phyloP scores from a whole-genome alignment of 1,284 basidiomycete genomes.

The Cutaneotrichosporon cavernicola region DNA sequence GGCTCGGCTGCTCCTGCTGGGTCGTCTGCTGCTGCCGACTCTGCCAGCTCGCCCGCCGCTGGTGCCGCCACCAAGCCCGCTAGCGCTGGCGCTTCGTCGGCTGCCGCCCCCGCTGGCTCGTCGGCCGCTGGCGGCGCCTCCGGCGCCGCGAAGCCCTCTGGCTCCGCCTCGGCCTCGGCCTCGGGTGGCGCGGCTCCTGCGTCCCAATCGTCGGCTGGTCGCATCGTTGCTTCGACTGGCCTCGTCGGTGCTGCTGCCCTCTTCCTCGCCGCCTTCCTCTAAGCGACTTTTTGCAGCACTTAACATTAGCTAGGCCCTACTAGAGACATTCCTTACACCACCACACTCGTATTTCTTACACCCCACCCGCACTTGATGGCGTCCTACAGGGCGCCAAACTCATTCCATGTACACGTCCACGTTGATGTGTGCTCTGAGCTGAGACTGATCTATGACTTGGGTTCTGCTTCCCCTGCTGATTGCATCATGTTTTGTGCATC shows the following conservation, averaged over 20 bases:
- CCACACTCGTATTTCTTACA: constrained; percentile 9
- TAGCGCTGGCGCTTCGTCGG: constrained; percentile 3
- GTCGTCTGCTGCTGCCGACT: not conserved
- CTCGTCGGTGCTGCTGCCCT: constrained; percentile 31
- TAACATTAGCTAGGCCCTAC: constrained; percentile 8
- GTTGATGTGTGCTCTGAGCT: not conserved
- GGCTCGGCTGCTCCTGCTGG: constrained; percentile 6
- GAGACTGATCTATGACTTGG: not conserved
- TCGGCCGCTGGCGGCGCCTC: constrained; percentile 15
- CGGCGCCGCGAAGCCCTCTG: constrained; percentile 8
- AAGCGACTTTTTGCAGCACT: constrained; percentile 19
- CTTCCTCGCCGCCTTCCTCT: constrained; percentile 33
- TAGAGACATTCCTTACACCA: constrained; percentile 14
- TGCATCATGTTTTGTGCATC: no score
- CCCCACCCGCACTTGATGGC: not conserved
- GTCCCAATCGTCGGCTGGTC: constrained; percentile 12
- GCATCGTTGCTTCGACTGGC: constrained; percentile 26
- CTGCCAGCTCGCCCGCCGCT: constrained; percentile 3
- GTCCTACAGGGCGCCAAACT: constrained; percentile 4
- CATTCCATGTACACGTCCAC: constrained; percentile 17
- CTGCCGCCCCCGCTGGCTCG: constrained; percentile 10
- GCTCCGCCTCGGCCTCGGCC: constrained; percentile 16
- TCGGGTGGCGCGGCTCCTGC: constrained; percentile 14
- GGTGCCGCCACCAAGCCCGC: not conserved
- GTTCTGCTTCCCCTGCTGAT: not conserved